Percentiles rank a stretch among this genome's conserved stretches.
phyloP scores from a whole-genome alignment of 257 asterid species.

The Nicotiana knightiana region DNA sequence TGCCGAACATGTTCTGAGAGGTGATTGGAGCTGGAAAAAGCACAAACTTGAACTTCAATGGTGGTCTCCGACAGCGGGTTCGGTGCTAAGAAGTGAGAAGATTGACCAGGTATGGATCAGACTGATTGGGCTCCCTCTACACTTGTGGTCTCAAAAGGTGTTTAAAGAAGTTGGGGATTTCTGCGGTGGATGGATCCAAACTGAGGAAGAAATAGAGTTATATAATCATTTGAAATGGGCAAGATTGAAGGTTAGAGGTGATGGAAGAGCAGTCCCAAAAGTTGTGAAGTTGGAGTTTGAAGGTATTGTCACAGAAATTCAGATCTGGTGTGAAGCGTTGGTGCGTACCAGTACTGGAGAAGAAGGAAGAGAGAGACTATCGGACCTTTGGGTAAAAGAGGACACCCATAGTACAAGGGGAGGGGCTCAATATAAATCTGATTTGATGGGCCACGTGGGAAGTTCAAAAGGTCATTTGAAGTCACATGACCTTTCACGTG shows the following conservation, averaged over 20 bases:
- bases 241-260: not conserved
- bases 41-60: not conserved
- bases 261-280: not conserved
- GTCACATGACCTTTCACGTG: too few relatives aligned
- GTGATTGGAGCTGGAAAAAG: not conserved
- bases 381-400: too few relatives aligned
- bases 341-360: not conserved
- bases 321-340: not conserved
- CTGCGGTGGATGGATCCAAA: not conserved
- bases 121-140: not conserved
- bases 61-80: not conserved
- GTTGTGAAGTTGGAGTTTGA: not conserved
- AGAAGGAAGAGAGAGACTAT: too few relatives aligned
- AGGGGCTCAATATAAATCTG: too few relatives aligned
- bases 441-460: too few relatives aligned
- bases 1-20: not conserved
- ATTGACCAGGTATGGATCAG: too few relatives aligned
- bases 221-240: not conserved
- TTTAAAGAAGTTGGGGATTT: not conserved
- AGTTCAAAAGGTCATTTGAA: too few relatives aligned
- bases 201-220: not conserved
- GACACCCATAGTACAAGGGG: too few relatives aligned
- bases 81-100: not conserved
- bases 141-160: not conserved
- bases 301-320: not conserved